phyloP scores from a whole-genome alignment of 2,329 filamentous ascomycete species.

The Stachybotrys chlorohalonatus region DNA sequence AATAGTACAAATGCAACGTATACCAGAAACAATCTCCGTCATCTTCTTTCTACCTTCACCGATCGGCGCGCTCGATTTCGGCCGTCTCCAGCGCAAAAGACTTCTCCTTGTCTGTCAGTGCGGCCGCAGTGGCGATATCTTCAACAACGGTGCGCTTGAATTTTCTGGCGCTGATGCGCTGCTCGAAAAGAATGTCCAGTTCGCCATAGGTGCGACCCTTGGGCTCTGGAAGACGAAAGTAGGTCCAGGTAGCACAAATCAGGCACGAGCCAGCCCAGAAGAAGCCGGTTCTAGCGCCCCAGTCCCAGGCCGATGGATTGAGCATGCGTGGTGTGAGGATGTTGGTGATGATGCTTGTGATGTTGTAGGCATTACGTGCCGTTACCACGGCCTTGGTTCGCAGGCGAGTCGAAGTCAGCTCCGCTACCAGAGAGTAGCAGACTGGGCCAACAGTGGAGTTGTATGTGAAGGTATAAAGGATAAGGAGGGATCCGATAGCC shows the following conservation, averaged over 20 bases:
- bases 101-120: background rate
- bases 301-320: conserved; percentile 35
- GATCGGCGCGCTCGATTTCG: background rate
- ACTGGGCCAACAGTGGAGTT: conserved; percentile 40
- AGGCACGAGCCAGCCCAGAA: conserved; percentile 36
- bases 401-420: conserved; percentile 34
- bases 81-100: background rate
- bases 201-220: conserved; percentile 44
- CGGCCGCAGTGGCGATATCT: background rate
- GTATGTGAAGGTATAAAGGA: conserved; percentile 34
- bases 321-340: conserved; percentile 37
- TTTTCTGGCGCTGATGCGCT: background rate
- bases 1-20: background rate
- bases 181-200: conserved; percentile 45
- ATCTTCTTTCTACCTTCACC: background rate
- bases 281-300: conserved; percentile 38
- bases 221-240: conserved; percentile 45
- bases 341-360: conserved; percentile 36
- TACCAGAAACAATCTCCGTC: background rate
- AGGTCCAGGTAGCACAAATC: conserved; percentile 38
- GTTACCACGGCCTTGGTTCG: conserved; percentile 37
- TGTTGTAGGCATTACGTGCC: conserved; percentile 37
- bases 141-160: background rate
- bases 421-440: conserved; percentile 72
- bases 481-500: conserved; percentile 35